These are phyloP conservation scores for Termitomyces sp. DNA, from an alignment of 768 basidiomycete species.

Conservation along the genomic window DNA sequence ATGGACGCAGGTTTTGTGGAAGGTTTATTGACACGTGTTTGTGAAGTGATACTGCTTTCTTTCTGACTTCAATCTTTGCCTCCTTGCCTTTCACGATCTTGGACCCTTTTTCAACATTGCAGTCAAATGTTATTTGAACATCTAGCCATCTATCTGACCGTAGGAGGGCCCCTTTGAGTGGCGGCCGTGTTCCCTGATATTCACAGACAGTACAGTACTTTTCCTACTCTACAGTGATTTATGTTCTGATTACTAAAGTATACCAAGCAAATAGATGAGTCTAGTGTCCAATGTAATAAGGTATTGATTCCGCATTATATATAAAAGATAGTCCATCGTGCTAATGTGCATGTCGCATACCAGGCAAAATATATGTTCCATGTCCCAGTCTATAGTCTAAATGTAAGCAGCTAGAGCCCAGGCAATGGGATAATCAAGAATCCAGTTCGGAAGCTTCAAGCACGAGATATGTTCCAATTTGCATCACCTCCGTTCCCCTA, in stretches of 20 bases:
- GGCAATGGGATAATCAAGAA: not conserved
- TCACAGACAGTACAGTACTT: not conserved
- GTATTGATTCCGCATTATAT: not conserved
- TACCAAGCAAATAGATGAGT: not conserved
- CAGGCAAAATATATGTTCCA: not conserved
- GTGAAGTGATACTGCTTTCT: not conserved
- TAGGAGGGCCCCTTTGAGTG: too few species aligned
- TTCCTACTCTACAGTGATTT: not conserved
- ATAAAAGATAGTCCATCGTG: not conserved
- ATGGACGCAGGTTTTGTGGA: not conserved
- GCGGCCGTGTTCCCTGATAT: too few species aligned
- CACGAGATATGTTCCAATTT: not conserved
- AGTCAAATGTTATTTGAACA: too few species aligned
- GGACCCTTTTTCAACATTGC: too few species aligned
- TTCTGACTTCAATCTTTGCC: too few species aligned
- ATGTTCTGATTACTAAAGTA: not conserved
- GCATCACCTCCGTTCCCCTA: not conserved
- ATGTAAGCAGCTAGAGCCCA: not conserved
- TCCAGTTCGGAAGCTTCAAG: not conserved
- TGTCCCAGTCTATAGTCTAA: not conserved
- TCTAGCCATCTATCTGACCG: too few species aligned
- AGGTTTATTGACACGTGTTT: not conserved
- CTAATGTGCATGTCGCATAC: not conserved
- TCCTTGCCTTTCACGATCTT: too few species aligned
- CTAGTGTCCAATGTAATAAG: not conserved